Base-by-base conservation (phyloP, 805 yeast species). In the Teunomyces lycoperdinae region DNA sequence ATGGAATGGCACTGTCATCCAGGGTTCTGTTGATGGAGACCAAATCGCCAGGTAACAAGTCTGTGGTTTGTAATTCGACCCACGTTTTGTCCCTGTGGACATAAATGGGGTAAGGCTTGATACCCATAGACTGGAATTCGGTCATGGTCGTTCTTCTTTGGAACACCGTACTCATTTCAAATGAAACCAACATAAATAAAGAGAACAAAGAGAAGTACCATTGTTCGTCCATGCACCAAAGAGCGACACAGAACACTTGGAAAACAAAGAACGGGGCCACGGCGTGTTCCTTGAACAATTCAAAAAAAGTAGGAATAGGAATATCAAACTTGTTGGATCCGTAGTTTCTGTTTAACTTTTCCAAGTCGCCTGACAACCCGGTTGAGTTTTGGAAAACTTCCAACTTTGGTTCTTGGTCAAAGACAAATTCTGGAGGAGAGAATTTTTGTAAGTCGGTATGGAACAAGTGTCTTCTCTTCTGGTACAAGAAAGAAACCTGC, bases 221-320 rank as follows among this genome's bases (percentile, higher is more conserved):
- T 73, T 87, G 85, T 57, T 92, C 97, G 70, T 94, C 98, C 81
- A 94, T 80, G 62, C 89, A 79, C 97, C 98, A 94, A 52, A 94
- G 75, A 4, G 92, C 96, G 50, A 92, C 95, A 63, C 97, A 91
- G 66, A 94, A 94, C 48, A 94, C 77, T 73, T 94, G 99, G 75
- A 94, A 94, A 24, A 94, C 96, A 59, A 94, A 94, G 66, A 94
- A 89, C 9, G 99, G 99, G 10, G 99, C 98, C 34, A 94, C 91
- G 9, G 98, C 98, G 65, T 94, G 99, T 69, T 94, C 98, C 62
- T 89, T 85, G 75, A 94, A 94, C 59, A 94, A 76, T 67, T 92
- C 98, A 48, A 79, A 53, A 58, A 94, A 92, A 0, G 96, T 81
- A 44, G 99, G 99, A 47, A 94, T 79, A 28, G 99, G 99, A 55